Evolutionary conservation across 805 yeast species (phyloP).

Genomic region (Blastobotrys robertii): DNA sequence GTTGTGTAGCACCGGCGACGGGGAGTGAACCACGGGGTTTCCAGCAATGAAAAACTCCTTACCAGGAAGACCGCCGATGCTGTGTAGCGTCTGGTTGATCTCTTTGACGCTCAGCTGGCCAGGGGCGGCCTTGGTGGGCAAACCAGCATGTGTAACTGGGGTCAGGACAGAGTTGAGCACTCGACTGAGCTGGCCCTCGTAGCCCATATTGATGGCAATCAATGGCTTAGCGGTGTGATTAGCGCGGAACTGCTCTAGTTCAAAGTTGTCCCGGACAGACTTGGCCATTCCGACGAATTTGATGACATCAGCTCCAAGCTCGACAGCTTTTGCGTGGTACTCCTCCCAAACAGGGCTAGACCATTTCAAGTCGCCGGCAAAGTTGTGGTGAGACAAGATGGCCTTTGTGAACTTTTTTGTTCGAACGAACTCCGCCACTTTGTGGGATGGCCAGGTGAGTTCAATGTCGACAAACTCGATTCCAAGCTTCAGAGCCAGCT

Average conservation of each 20-base stretch:
- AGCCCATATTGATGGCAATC: slow-evolving; percentile 78
- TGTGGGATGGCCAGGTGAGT: slow-evolving; percentile 50
- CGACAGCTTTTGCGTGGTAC: slow-evolving; percentile 56
- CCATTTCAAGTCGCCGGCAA: slow-evolving; percentile 56
- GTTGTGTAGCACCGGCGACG: slow-evolving; percentile 81
- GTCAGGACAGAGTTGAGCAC: slow-evolving; percentile 68
- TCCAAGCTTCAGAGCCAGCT: slow-evolving; percentile 64
- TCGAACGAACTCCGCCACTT: slow-evolving; percentile 43
- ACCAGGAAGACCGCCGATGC: slow-evolving; percentile 52
- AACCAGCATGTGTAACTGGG: slow-evolving; percentile 67
- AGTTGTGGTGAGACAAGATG: slow-evolving; percentile 79
- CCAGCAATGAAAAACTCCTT: slow-evolving; percentile 71
- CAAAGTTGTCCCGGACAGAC: slow-evolving; percentile 54
- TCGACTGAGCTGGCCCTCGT: slow-evolving; percentile 65
- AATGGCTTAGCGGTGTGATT: slow-evolving; percentile 50
- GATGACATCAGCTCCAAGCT: slow-evolving; percentile 52
- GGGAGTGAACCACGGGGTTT: slow-evolving; percentile 72
- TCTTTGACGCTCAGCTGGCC: slow-evolving; percentile 64
- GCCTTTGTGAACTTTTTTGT: slow-evolving; percentile 54
- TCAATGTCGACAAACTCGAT: slow-evolving; percentile 77
- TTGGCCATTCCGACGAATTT: slow-evolving; percentile 78
- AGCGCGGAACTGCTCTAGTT: slow-evolving; percentile 58
- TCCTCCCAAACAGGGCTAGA: slow-evolving; percentile 61
- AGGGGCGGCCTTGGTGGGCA: slow-evolving; percentile 68
- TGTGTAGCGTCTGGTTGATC: slow-evolving; percentile 46